Evolutionary conservation across 306 rosid genomes (phyloP).

Genomic region (Casuarina glauca): DNA sequence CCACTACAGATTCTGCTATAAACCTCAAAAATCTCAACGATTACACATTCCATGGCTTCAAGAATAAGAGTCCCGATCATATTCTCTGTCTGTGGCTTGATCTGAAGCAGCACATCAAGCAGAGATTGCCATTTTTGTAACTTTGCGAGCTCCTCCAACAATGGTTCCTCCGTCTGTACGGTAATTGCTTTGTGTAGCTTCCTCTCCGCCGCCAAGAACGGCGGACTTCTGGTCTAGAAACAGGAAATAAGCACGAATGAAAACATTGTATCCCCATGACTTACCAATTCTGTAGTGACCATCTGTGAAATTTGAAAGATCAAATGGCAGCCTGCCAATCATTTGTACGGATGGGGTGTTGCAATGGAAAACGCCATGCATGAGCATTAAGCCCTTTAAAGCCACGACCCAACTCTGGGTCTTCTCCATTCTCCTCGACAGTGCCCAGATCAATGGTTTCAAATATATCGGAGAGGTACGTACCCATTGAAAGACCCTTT

Average conservation of each 20-base stretch:
- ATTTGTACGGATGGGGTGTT: slow-evolving; percentile 42
- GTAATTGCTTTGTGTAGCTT: background rate
- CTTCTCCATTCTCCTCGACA: slow-evolving; percentile 58
- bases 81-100: slow-evolving; percentile 36
- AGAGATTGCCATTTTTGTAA: slow-evolving; percentile 51
- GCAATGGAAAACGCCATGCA: slow-evolving; percentile 70
- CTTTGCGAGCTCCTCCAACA: slow-evolving; percentile 57
- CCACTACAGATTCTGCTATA: slow-evolving; percentile 58
- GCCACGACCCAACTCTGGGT: slow-evolving; percentile 77
- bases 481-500: slow-evolving; percentile 70
- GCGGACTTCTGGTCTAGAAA: slow-evolving; percentile 58
- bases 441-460: slow-evolving; percentile 50
- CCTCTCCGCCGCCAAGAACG: slow-evolving; percentile 29
- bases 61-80: slow-evolving; percentile 38
- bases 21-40: slow-evolving; percentile 61
- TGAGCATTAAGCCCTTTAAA: slow-evolving; percentile 81
- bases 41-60: slow-evolving; percentile 82
- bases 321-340: slow-evolving; percentile 73
- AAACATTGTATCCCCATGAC: slow-evolving; percentile 43
- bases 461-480: slow-evolving; percentile 58
- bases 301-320: slow-evolving; percentile 60
- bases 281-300: slow-evolving; percentile 18
- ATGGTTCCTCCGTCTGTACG: slow-evolving; percentile 15
- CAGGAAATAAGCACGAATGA: slow-evolving; percentile 53
- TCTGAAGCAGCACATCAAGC: slow-evolving; percentile 56